phyloP scores from a whole-genome alignment of 441 rosid species.

The Jatropha podagrica region DNA sequence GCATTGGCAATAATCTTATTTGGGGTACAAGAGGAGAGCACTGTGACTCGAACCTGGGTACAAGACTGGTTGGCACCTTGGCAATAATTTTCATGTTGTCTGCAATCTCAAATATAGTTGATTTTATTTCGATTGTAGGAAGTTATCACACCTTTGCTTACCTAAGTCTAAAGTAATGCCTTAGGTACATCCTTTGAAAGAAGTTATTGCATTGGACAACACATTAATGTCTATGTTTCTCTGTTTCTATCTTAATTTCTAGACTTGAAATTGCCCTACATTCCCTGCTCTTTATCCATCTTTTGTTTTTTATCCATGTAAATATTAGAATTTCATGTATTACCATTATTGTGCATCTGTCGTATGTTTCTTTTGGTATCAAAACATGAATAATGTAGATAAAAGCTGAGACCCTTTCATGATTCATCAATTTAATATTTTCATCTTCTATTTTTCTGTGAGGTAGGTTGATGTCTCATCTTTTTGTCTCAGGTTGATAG shows the following conservation, averaged over 20 bases:
- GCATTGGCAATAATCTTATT: background rate
- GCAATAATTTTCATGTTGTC: background rate
- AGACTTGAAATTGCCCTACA: background rate
- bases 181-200: background rate
- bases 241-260: background rate
- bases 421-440: conserved; percentile 1
- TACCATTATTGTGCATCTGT: background rate
- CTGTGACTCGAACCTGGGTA: background rate
- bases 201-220: background rate
- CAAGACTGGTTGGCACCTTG: background rate
- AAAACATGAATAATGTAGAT: background rate
- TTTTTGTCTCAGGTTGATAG: conserved; percentile 72
- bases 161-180: background rate
- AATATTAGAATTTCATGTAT: background rate
- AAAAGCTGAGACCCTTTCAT: background rate
- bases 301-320: background rate
- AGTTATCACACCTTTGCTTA: background rate
- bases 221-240: background rate
- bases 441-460: background rate
- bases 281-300: background rate
- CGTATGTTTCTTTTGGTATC: background rate
- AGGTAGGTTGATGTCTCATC: conserved; percentile 10
- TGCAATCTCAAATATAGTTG: background rate
- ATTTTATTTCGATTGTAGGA: background rate
- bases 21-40: background rate